Conservation (phyloP, 495 filamentous ascomycete genomes). For the Aspergillus conjunctus region DNA sequence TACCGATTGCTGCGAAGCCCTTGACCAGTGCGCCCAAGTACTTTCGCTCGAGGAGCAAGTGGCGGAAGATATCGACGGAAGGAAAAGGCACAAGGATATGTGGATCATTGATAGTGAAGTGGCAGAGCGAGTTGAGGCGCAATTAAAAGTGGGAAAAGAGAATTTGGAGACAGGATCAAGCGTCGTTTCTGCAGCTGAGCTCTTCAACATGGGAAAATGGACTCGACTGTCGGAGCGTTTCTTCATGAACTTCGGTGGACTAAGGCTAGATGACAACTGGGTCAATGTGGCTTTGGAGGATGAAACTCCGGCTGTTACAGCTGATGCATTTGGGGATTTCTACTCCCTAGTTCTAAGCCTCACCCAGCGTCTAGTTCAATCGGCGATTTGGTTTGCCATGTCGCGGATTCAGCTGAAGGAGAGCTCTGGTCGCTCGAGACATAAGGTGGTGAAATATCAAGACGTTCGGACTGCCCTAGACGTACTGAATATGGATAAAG, state of each 20-base stretch:
- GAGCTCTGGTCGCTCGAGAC: conserved; percentile 34
- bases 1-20: conserved; percentile 59
- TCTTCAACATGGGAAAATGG: conserved; percentile 64
- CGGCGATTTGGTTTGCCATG: conserved; percentile 66
- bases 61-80: conserved; percentile 57
- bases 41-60: conserved; percentile 59
- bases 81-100: conserved; percentile 52
- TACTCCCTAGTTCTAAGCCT: conserved; percentile 66
- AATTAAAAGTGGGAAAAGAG: conserved; percentile 19
- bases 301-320: conserved; percentile 64
- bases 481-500: conserved; percentile 43
- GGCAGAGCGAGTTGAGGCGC: conserved; percentile 43
- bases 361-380: conserved; percentile 68
- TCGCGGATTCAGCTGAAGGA: conserved; percentile 52
- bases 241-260: conserved; percentile 75
- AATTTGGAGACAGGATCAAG: conserved; percentile 12
- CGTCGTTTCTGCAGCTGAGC: conserved; percentile 50
- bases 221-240: conserved; percentile 63
- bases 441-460: conserved; percentile 46
- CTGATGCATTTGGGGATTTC: conserved; percentile 73
- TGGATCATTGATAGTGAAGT: conserved; percentile 56
- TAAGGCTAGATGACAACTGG: conserved; percentile 66
- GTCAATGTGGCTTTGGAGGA: conserved; percentile 44
- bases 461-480: conserved; percentile 71
- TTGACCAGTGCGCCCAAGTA: conserved; percentile 68